Base-by-base conservation (phyloP, 148 eudicot species). In the Fagopyrum esculentum region DNA sequence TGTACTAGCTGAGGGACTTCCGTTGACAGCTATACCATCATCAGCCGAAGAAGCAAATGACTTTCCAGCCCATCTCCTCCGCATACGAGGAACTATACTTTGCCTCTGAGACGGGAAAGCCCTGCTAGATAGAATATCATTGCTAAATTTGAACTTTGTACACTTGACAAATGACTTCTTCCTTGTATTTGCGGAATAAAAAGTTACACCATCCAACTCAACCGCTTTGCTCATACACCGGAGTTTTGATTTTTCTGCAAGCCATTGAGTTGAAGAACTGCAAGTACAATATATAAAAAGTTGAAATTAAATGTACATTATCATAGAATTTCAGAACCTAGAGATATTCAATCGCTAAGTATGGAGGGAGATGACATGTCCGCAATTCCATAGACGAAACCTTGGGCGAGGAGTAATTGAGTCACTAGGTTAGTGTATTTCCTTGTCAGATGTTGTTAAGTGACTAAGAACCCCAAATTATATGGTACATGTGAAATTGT, bases 1-100 rank as follows among this genome's bases (percentile, higher is more conserved):
- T 1, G 80, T 83, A 68, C 83, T 86, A 80, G 88, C 81, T 73
- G 85, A 89, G 43, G 93, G 82, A 81, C 77, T 86, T 56, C 92
- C 92, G 78, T 92, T 89, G 78, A 95, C 88, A 40, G 90, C 85
- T 76, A 90, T 86, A 68, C 93, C 88, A 73, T 95, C 98, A 87
- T 92, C 93, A 75, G 96, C 84, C 40, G 40, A 35, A 76, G 97
- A 82, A 73, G 97, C 89, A 80, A 61, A 82, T 68, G 76, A 74
- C 80, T 45, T 82, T 71, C 78, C 78, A 30, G 44, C 68, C 81
- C 84, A 87, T 83, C 78, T 85, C 64, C 78, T 85, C 64, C 81
- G 69, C 84, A 77, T 86, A 44, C 69, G 71, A 75, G 80, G 78
- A 74, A 69, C 78, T 35, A 73, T 47, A 76, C 74, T 69, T 63